Conservation (phyloP, 345 rosid species). For the Hibiscus trionum region DNA sequence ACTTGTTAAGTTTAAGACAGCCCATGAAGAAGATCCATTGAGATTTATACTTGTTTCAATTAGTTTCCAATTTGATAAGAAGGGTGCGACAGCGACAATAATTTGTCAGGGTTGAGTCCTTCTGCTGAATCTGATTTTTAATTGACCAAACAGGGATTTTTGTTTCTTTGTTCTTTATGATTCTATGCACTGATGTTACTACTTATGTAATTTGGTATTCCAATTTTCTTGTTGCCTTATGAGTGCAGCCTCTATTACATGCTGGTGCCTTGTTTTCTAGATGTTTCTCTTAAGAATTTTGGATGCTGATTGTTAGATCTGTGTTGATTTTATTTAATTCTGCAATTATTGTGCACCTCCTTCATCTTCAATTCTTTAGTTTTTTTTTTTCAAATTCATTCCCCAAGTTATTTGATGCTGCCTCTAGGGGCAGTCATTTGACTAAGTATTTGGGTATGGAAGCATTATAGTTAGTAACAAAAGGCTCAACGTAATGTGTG, state of each 20-base stretch:
- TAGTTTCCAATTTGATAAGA: not conserved
- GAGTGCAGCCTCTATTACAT: not conserved
- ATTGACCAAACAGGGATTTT: not conserved
- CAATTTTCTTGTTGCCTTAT: not conserved
- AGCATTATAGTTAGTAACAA: no score
- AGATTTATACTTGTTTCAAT: not conserved
- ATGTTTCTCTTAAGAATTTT: not conserved
- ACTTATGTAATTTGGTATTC: not conserved
- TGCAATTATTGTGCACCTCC: not conserved
- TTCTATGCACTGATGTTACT: not conserved
- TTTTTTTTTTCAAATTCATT: not conserved
- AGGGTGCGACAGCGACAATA: not conserved
- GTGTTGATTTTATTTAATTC: not conserved
- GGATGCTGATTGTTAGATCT: not conserved
- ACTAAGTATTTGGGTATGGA: no score
- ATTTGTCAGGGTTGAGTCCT: not conserved
- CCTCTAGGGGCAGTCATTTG: not conserved
- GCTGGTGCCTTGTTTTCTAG: not conserved
- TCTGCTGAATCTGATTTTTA: not conserved
- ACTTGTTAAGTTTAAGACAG: not conserved
- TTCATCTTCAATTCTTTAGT: not conserved
- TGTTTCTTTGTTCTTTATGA: not conserved
- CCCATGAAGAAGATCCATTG: not conserved
- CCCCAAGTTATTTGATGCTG: not conserved
- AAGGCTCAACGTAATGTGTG: no score